Base-by-base conservation (phyloP, 2,329 filamentous ascomycete species). In the Fusarium paranaense region DNA sequence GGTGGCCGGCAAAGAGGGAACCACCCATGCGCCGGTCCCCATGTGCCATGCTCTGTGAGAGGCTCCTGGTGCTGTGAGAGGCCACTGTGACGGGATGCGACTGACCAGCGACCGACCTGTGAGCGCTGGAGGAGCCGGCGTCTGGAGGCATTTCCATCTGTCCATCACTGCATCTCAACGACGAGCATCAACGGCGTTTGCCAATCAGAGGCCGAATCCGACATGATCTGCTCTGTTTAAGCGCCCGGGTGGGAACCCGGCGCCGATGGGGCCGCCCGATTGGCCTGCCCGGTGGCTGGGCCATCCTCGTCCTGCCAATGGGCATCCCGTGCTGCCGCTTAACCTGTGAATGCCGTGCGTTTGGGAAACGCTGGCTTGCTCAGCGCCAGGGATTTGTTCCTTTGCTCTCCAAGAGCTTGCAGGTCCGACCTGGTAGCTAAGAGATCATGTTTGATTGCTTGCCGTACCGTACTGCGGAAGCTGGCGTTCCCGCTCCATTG, bases 181-280 rank as follows among this genome's bases (percentile, higher is more conserved):
- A 62, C 37, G 37, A 62, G 57, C 35, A 66, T 73, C 47, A 38
- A 42, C 54, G 20, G 42, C 52, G 47, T 40, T 27, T 56, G 66
- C 80, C 80, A 82, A 82, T 82, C 47, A 75, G 60, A 76, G 65
- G 63, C 58, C 32, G 59, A 37, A 69, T 75, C 72, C 65, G 75
- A 64, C 59, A 25, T 62, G 52, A 45, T 70, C 69, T 70, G 72
- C 66, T 64, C 66, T 75, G 45, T 70, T 73, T 82, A 82, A 82
- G 81, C 81, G 81, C 81, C 80, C 76, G 70, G 72, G 76, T 77
- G 72, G 72, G 69, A 71, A 74, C 66, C 66, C 59, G 66, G 68
- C 50, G 57, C 33, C 60, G 65, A 71, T 63, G 57, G 69, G 62
- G 65, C 62, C 56, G 63, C 66, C 60, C 74, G 69, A 82, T 82